phyloP scores from a whole-genome alignment of 108 stramenopile genomes.

The Cyclotella choctawhatcheeana region DNA sequence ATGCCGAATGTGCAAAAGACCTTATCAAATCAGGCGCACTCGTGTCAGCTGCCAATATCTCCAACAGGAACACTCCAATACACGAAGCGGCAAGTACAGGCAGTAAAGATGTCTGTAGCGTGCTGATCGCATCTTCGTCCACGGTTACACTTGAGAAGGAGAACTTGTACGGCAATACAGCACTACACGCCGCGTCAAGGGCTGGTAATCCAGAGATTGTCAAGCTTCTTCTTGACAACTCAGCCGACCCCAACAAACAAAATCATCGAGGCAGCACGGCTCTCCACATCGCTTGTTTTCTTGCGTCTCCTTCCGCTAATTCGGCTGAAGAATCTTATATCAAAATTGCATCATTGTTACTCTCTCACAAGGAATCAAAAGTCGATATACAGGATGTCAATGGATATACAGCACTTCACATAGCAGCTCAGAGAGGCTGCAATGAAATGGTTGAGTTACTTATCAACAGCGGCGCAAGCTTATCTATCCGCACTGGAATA shows the following conservation, averaged over 20 bases:
- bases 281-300: slow-evolving; percentile 21
- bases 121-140: slow-evolving; percentile 19
- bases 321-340: slow-evolving; percentile 13
- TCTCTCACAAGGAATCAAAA: not conserved
- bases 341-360: slow-evolving; percentile 19
- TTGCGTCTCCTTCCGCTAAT: slow-evolving; percentile 10
- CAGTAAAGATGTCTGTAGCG: slow-evolving; percentile 1
- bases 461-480: slow-evolving; percentile 13
- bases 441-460: slow-evolving; percentile 19
- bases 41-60: slow-evolving; percentile 14
- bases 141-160: slow-evolving; percentile 11
- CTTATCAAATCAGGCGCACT: slow-evolving; percentile 20
- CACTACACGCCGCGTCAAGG: slow-evolving; percentile 19
- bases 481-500: slow-evolving; percentile 10
- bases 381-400: slow-evolving; percentile 29
- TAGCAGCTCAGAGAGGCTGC: slow-evolving; percentile 37
- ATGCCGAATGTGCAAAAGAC: slow-evolving; percentile 28
- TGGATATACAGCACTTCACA: slow-evolving; percentile 31
- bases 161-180: slow-evolving; percentile 36
- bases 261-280: slow-evolving; percentile 31
- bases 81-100: slow-evolving; percentile 29
- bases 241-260: slow-evolving; percentile 30
- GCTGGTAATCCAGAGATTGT: slow-evolving; percentile 25
- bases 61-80: slow-evolving; percentile 27
- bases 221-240: slow-evolving; percentile 13